Base-by-base conservation (phyloP, 169 alveolate species). In the Pseudocohnilembus persalinus region DNA sequence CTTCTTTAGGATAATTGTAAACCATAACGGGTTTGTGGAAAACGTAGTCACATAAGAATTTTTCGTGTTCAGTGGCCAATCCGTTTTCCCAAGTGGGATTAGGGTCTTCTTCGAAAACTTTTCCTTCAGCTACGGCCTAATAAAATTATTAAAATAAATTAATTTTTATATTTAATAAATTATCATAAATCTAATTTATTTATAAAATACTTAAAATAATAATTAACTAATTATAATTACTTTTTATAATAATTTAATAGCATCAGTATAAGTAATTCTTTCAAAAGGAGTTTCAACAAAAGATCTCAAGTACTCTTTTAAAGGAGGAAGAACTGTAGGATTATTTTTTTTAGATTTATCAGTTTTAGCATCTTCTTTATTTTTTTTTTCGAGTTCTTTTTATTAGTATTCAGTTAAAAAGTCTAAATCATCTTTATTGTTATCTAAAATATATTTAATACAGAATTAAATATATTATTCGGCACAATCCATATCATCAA, bases 1-100 rank as follows among this genome's bases (percentile, higher is more conserved):
- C 95, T 34, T 96, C 99, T 88, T 98, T 97, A 24, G 99, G 99
- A 89, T 98, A 99, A 97, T 99, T 97, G 94, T 98, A 98, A 29
- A 99, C 98, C 64, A 98, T 96, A 79, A 97, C 98, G 4, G 99
- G 99, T 87, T 97, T 98, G 91, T 98, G 98, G 88, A 96, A 96
- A 26, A 99, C 96, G 73, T 95, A 94, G 88, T 99, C 99, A 30
- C 99, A 94, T 49, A 99, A 84, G 87, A 96, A 97, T 84, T 99
- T 92, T 92, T 99, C 99, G 87, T 98, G 99, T 93, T 98, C 99
- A 63, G 99, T 96, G 49, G 97, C 98, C 77, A 99, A 93, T 88
- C 98, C 99, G 93, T 97, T 95, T 65, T 99, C 99, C 99, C 99
- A 99, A 63, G 88, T 86, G 25, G 92, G 91, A 29, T 94, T 84